Evolutionary conservation across 768 basidiomycete species (phyloP).

Genomic region (Collybiopsis confluens): DNA sequence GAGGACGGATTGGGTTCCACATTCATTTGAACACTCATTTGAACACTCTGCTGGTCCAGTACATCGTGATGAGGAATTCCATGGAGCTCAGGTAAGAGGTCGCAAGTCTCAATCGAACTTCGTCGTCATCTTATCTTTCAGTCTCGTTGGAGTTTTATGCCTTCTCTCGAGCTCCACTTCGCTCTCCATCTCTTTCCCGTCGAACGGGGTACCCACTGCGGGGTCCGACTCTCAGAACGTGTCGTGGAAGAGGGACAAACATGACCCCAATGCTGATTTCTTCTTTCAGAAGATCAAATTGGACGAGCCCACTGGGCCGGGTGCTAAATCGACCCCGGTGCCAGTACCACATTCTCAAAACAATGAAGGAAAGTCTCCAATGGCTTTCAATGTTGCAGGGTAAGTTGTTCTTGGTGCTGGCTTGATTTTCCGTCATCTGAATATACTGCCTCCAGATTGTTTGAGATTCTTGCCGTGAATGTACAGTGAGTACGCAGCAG

Average conservation of each 20-base stretch:
- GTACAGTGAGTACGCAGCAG: neutral
- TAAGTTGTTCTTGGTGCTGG: neutral
- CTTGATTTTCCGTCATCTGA: neutral
- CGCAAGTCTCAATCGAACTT: too few species aligned
- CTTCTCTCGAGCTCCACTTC: neutral
- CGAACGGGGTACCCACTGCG: neutral
- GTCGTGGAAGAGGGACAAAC: neutral
- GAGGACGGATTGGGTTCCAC: too few species aligned
- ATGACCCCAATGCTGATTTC: slow-evolving; percentile 1
- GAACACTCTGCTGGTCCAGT: too few species aligned
- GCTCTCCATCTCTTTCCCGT: slow-evolving; percentile 2
- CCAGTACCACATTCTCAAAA: neutral
- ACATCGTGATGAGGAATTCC: too few species aligned
- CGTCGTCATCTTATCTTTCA: too few species aligned
- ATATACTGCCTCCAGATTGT: neutral
- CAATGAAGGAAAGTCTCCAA: neutral
- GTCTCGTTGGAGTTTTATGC: too few species aligned
- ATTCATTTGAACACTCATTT: too few species aligned
- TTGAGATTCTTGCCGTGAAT: neutral
- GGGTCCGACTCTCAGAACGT: neutral
- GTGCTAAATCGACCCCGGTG: neutral
- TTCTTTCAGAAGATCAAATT: slow-evolving; percentile 5
- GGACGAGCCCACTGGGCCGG: neutral
- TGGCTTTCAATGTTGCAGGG: neutral
- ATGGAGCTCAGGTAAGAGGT: too few species aligned